Evolutionary conservation across 2,329 filamentous ascomycete genomes (phyloP).

Genomic region (Penicillium sumatraense): DNA sequence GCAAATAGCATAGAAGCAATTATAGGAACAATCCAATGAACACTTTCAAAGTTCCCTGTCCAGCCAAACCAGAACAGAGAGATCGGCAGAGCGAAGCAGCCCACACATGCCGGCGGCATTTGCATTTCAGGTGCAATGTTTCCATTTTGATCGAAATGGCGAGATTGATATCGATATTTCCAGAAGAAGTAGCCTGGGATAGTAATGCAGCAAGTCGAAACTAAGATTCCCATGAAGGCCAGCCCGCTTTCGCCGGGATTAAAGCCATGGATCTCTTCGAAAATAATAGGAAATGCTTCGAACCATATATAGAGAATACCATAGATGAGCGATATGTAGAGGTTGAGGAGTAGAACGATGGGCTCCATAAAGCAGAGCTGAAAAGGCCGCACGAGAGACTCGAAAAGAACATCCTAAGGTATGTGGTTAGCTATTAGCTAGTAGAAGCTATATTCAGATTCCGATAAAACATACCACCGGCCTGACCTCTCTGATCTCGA

Average conservation of each 20-base stretch:
- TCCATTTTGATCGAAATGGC: constrained; percentile 21
- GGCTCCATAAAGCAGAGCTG: constrained; percentile 30
- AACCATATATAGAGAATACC: constrained; percentile 33
- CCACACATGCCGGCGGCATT: constrained; percentile 67
- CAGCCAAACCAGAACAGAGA: constrained; percentile 72
- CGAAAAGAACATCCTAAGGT: constrained; percentile 42
- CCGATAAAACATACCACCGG: constrained; percentile 17
- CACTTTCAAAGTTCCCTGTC: constrained; percentile 60
- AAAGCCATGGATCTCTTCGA: constrained; percentile 32
- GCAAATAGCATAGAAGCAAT: constrained; percentile 67
- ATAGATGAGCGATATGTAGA: constrained; percentile 31
- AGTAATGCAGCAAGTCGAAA: constrained; percentile 37
- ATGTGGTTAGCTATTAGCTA: background rate
- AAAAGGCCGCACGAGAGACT: constrained; percentile 48
- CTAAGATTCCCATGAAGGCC: constrained; percentile 29
- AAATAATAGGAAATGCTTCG: constrained; percentile 55
- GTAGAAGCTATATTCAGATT: background rate
- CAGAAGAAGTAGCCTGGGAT: constrained; percentile 46
- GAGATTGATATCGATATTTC: constrained; percentile 26
- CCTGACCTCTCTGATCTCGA: constrained; percentile 38
- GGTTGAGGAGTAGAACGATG: constrained; percentile 26
- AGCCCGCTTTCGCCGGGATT: constrained; percentile 36
- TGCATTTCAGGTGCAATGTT: constrained; percentile 43
- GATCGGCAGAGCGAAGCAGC: constrained; percentile 63
- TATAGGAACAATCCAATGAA: constrained; percentile 70